A percentile compares a stretch with the other conserved stretches of the same genome.
These are phyloP conservation scores for Aspergillus sp. DNA, from an alignment of 2,329 filamentous ascomycete genomes.

Conservation along the genomic window DNA sequence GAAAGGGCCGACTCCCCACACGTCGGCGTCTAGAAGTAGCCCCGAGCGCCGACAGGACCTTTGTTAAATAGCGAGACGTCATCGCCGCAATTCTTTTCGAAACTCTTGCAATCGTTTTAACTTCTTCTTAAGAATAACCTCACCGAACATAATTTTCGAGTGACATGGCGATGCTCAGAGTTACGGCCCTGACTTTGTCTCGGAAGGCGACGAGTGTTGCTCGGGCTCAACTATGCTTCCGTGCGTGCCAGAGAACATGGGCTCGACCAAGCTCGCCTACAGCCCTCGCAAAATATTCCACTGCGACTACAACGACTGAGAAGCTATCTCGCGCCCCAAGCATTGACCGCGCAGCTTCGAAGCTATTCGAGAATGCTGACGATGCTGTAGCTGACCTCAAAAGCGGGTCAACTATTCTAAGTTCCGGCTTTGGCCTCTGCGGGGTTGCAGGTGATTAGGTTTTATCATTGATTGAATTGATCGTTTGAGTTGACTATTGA, in stretches of 20 bases:
- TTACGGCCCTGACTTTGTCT: conserved; percentile 24
- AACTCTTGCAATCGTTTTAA: neutral
- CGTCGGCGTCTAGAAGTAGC: conserved; percentile 31
- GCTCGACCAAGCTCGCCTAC: conserved; percentile 12
- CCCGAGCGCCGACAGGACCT: conserved; percentile 21
- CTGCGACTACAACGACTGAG: conserved; percentile 17
- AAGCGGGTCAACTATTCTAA: conserved; percentile 69
- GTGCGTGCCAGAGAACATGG: conserved; percentile 16
- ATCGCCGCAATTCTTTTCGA: neutral
- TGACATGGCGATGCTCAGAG: conserved; percentile 27
- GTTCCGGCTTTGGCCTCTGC: conserved; percentile 79
- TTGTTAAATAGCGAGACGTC: conserved; percentile 14
- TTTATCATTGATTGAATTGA: neutral
- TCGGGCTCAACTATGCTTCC: conserved; percentile 23
- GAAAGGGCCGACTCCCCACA: conserved; percentile 6
- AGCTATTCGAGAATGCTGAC: conserved; percentile 53
- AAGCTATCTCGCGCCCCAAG: conserved; percentile 24
- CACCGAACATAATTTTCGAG: neutral
- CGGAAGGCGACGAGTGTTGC: conserved; percentile 24
- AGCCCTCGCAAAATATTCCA: conserved; percentile 22
- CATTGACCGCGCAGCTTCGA: conserved; percentile 34
- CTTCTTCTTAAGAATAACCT: neutral
- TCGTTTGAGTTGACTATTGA: neutral
- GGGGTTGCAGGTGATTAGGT: conserved; percentile 63
- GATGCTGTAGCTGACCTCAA: conserved; percentile 69